Evolutionary conservation across 495 filamentous ascomycete genomes (phyloP).

Genomic region (Ramalina peruviana): DNA sequence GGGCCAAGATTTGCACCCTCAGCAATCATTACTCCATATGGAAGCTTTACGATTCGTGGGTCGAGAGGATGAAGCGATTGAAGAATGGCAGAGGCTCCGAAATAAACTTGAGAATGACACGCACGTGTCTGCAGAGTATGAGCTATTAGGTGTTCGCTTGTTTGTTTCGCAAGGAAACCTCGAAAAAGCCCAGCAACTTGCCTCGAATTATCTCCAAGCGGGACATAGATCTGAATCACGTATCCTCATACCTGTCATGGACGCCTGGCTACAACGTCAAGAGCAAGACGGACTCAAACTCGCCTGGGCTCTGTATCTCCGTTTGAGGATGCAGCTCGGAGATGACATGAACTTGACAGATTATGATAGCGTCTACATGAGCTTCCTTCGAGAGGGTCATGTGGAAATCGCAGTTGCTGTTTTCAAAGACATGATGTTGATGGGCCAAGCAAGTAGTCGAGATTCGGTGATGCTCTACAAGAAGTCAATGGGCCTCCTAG

Average conservation of each 20-base stretch:
- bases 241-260: slow-evolving; percentile 54
- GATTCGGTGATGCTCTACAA: slow-evolving; percentile 37
- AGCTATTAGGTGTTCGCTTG: slow-evolving; percentile 56
- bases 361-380: slow-evolving; percentile 53
- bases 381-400: slow-evolving; percentile 43
- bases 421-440: slow-evolving; percentile 79
- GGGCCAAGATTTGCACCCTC: slow-evolving; percentile 34
- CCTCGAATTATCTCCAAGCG: slow-evolving; percentile 40
- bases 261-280: slow-evolving; percentile 28
- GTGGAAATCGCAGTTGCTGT: slow-evolving; percentile 52
- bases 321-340: slow-evolving; percentile 44
- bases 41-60: slow-evolving; percentile 49
- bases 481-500: slow-evolving; percentile 28
- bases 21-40: slow-evolving; percentile 50
- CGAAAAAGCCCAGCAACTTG: slow-evolving; percentile 49
- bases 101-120: slow-evolving; percentile 36
- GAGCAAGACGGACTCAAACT: slow-evolving; percentile 30
- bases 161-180: slow-evolving; percentile 44
- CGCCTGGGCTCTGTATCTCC: slow-evolving; percentile 55
- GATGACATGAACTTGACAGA: slow-evolving; percentile 55
- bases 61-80: slow-evolving; percentile 43
- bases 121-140: slow-evolving; percentile 41
- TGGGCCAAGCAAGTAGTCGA: slow-evolving; percentile 33
- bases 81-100: slow-evolving; percentile 48
- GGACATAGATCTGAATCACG: slow-evolving; percentile 35